These are phyloP conservation scores for Penicillium vulpinum DNA, from an alignment of 2,329 filamentous ascomycete genomes.

Conservation along the genomic window DNA sequence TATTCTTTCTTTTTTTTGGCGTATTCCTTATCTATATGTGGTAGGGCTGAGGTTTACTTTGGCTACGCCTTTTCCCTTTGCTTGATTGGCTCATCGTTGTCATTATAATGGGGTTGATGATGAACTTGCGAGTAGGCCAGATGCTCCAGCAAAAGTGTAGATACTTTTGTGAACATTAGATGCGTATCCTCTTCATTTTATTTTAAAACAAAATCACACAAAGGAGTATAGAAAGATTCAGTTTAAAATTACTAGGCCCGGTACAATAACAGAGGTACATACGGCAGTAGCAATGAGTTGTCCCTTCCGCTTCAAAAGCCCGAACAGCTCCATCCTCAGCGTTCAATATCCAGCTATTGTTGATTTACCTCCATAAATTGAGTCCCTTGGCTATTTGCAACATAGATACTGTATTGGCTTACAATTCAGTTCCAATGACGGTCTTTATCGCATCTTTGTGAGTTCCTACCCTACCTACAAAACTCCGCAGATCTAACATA, in stretches of 20 bases:
- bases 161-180: no score
- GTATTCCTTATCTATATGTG: neutral
- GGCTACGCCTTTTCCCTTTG: neutral
- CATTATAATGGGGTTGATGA: neutral
- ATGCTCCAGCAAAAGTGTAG: neutral
- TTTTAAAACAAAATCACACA: no score
- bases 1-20: neutral
- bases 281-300: neutral
- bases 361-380: neutral
- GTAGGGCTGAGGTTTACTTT: neutral
- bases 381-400: neutral
- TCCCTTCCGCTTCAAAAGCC: neutral
- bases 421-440: slow-evolving; percentile 28
- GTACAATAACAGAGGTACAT: neutral
- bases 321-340: neutral
- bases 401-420: neutral
- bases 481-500: neutral
- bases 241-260: no score
- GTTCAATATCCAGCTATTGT: neutral
- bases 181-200: no score
- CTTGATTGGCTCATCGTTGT: neutral
- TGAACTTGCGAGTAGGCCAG: no score
- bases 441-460: slow-evolving; percentile 40
- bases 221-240: neutral
- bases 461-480: slow-evolving; percentile 7